A percentile compares a stretch with the other conserved stretches of the same genome.
phyloP scores from a whole-genome alignment of 805 yeast genomes.

The Diddensiella transvaalensis region DNA sequence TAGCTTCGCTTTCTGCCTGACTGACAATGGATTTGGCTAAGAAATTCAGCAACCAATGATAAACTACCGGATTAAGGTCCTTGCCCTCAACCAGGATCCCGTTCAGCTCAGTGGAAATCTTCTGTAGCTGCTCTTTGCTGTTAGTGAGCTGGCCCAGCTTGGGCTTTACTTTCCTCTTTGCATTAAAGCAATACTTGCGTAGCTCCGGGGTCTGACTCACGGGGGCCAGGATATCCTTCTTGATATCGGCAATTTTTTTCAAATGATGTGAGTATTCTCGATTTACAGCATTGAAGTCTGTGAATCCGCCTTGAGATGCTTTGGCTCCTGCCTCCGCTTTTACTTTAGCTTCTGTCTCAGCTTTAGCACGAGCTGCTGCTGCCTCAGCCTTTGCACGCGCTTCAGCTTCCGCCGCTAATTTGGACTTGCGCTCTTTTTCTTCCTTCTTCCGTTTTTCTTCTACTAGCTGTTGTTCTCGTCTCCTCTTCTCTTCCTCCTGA shows the following conservation, averaged over 20 bases:
- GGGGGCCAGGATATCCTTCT: slow-evolving; percentile 53
- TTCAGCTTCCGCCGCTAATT: slow-evolving; percentile 23
- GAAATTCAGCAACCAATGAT: slow-evolving; percentile 72
- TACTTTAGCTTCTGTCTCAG: slow-evolving; percentile 18
- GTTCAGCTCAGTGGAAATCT: slow-evolving; percentile 43
- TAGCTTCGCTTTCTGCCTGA: slow-evolving; percentile 91
- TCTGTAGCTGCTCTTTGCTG: slow-evolving; percentile 54
- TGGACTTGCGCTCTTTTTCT: slow-evolving; percentile 21
- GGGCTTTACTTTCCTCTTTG: slow-evolving; percentile 77
- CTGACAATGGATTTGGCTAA: slow-evolving; percentile 80
- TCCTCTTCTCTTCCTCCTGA: slow-evolving; percentile 20
- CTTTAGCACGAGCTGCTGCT: slow-evolving; percentile 26
- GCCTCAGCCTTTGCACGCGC: slow-evolving; percentile 25
- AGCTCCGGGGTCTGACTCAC: slow-evolving; percentile 50
- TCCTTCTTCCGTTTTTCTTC: slow-evolving; percentile 17
- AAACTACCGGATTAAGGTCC: slow-evolving; percentile 47
- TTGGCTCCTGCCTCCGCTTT: slow-evolving; percentile 17
- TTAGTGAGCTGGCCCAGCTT: slow-evolving; percentile 89
- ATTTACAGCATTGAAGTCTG: slow-evolving; percentile 29
- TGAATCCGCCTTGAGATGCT: slow-evolving; percentile 17
- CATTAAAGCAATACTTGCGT: slow-evolving; percentile 52
- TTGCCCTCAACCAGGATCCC: slow-evolving; percentile 48
- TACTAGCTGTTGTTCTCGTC: slow-evolving; percentile 19
- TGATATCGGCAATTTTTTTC: slow-evolving; percentile 45
- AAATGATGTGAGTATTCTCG: slow-evolving; percentile 31